phyloP scores from a whole-genome alignment of 2,329 filamentous ascomycete species.

The Sclerotinia subarctica region DNA sequence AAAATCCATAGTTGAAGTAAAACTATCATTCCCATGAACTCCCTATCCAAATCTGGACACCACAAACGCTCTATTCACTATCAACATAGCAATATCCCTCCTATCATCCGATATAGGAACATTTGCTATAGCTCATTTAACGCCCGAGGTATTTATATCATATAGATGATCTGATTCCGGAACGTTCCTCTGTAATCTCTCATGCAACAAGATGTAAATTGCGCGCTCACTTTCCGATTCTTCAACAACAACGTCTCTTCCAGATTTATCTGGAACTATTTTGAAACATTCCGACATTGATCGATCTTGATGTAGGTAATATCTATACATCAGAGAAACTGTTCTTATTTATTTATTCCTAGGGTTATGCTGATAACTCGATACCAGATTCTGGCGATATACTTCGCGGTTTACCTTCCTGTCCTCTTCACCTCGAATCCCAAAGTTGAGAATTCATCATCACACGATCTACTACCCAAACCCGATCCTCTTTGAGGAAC shows the following conservation, averaged over 20 bases:
- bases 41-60: background rate
- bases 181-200: background rate
- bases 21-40: background rate
- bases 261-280: background rate
- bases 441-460: background rate
- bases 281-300: rapidly evolving
- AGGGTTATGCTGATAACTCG: no score
- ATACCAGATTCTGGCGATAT: background rate
- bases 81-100: background rate
- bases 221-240: background rate
- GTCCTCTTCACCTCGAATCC: background rate
- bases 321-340: background rate
- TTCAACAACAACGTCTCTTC: background rate
- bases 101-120: background rate
- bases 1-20: background rate
- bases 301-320: background rate
- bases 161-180: background rate
- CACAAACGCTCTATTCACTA: background rate
- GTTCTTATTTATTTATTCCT: background rate
- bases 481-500: no score
- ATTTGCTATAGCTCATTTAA: background rate
- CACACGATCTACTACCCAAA: no score
- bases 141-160: background rate
- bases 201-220: background rate
- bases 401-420: background rate